Evolutionary conservation across 139 green algal species (phyloP).

Genomic region (Chlamydomonas sp.): DNA sequence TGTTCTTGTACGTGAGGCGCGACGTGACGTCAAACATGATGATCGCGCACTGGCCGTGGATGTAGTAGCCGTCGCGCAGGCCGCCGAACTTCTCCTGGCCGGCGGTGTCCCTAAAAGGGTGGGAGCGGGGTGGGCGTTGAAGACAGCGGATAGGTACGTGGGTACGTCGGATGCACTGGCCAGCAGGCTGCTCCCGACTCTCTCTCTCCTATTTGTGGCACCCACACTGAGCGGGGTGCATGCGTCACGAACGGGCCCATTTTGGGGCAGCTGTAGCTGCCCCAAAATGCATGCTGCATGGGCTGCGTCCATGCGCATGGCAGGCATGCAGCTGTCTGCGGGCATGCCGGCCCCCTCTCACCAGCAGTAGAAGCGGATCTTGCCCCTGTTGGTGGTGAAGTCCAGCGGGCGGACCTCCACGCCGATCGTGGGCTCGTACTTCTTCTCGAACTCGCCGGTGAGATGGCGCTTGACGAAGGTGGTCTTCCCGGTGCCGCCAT

Average conservation of each 20-base stretch:
- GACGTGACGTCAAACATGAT: conserved; percentile 99
- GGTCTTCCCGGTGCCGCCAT: conserved; percentile 95
- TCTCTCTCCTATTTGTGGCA: no score
- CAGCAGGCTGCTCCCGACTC: no score
- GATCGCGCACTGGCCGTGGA: conserved; percentile 98
- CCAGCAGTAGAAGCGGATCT: conserved; percentile 99
- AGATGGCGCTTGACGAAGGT: conserved; percentile 98
- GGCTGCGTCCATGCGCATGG: no score
- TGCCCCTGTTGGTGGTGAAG: conserved; percentile 96
- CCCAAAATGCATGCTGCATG: no score
- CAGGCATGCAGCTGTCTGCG: no score
- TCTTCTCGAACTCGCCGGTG: conserved; percentile 99
- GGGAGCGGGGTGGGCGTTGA: neutral
- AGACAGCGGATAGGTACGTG: no score
- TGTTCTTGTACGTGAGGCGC: conserved; percentile 99
- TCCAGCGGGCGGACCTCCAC: conserved; percentile 98
- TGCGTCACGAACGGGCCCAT: no score
- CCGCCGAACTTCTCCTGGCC: conserved; percentile 98
- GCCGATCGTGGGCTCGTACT: conserved; percentile 98
- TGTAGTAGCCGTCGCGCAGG: conserved; percentile 98
- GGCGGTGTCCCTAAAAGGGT: conserved; percentile 76
- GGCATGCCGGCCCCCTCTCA: no score
- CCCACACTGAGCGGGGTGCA: no score
- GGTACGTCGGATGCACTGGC: no score
- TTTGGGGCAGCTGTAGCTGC: no score